Evolutionary conservation across 2,329 filamentous ascomycete genomes (phyloP).

Genomic region (Fusarium oxysporum): DNA sequence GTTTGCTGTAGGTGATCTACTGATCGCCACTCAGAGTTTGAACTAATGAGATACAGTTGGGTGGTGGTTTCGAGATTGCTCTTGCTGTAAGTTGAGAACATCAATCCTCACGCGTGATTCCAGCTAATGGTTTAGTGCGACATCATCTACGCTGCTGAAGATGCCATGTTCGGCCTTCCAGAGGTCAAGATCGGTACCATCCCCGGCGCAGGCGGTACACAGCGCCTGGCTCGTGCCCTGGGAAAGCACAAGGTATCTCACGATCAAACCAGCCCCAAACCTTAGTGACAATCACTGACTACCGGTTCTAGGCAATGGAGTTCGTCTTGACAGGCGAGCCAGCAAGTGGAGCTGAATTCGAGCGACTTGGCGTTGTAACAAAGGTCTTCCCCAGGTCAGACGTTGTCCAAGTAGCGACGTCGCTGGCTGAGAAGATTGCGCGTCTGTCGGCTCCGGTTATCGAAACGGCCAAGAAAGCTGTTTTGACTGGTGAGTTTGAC

Average conservation of each 20-base stretch:
- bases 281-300: neutral
- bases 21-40: neutral
- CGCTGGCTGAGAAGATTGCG: slow-evolving; percentile 27
- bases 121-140: slow-evolving; percentile 43
- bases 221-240: slow-evolving; percentile 47
- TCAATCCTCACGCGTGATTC: neutral
- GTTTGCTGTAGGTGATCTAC: slow-evolving; percentile 20
- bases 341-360: slow-evolving; percentile 31
- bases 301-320: slow-evolving; percentile 23
- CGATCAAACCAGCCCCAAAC: neutral
- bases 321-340: slow-evolving; percentile 31
- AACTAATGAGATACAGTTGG: slow-evolving; percentile 18
- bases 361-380: slow-evolving; percentile 26
- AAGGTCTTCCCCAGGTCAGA: slow-evolving; percentile 30
- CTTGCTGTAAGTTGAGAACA: slow-evolving; percentile 23
- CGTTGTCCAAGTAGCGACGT: slow-evolving; percentile 14
- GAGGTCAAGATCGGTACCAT: slow-evolving; percentile 52
- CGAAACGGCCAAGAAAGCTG: slow-evolving; percentile 31
- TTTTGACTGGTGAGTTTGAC: slow-evolving; percentile 19
- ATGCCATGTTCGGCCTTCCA: slow-evolving; percentile 50
- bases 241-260: slow-evolving; percentile 48
- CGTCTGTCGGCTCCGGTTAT: slow-evolving; percentile 24
- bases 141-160: slow-evolving; percentile 49
- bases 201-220: slow-evolving; percentile 51
- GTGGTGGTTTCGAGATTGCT: slow-evolving; percentile 36